Conservation (phyloP, 2,329 filamentous ascomycete species). For the Diaporthe australafricana region DNA sequence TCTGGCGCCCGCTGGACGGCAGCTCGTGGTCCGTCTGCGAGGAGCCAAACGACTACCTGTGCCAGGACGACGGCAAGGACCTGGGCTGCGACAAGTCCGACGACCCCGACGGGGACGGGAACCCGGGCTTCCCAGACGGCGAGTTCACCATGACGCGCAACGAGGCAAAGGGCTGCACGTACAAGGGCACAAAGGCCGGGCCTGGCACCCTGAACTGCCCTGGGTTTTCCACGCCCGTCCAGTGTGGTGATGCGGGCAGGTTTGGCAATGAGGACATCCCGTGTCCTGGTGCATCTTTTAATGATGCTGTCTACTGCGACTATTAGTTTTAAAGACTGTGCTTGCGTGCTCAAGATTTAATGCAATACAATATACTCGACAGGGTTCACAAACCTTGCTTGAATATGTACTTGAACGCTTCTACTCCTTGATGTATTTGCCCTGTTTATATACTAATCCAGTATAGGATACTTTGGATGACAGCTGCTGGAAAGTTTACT, state of each 20-base stretch:
- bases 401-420: too few relatives aligned
- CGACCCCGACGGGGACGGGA: background rate
- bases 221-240: background rate
- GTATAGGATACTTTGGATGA: too few relatives aligned
- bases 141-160: background rate
- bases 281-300: background rate
- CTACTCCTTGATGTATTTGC: too few relatives aligned
- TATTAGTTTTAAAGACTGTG: background rate
- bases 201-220: background rate
- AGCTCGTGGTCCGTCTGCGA: background rate
- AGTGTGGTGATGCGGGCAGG: background rate
- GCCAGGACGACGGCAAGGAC: background rate
- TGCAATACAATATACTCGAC: too few relatives aligned
- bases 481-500: too few relatives aligned
- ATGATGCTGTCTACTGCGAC: constrained; percentile 10
- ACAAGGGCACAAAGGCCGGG: background rate
- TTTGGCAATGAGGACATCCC: background rate
- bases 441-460: too few relatives aligned
- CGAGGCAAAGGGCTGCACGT: constrained; percentile 8
- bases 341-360: too few relatives aligned
- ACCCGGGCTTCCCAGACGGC: background rate
- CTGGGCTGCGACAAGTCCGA: background rate
- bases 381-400: too few relatives aligned
- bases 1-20: background rate
- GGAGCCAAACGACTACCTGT: constrained; percentile 3